Conservation (phyloP, 768 basidiomycete species). For the Phlebiopsis flavidoalba region DNA sequence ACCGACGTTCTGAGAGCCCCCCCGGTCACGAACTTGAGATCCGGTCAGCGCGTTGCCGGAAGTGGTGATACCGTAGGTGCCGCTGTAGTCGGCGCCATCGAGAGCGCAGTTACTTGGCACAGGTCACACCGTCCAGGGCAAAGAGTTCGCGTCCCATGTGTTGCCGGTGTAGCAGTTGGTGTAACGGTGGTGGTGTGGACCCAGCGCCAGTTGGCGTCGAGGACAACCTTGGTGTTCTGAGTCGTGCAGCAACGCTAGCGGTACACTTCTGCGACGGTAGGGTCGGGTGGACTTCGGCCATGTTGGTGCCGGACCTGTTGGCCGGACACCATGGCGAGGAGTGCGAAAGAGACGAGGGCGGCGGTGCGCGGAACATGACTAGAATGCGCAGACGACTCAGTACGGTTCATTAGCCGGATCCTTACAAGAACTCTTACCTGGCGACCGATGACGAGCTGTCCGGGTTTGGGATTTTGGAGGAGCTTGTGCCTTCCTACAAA, state of each 20-base stretch:
- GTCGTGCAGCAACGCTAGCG: constrained; percentile 34
- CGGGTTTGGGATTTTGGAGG: too few relatives aligned
- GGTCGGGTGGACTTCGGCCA: constrained; percentile 40
- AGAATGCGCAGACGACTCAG: not conserved
- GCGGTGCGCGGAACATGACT: constrained; percentile 21
- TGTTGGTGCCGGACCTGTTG: constrained; percentile 43
- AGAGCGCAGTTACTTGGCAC: constrained; percentile 29
- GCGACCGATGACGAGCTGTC: too few relatives aligned
- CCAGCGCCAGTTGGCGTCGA: constrained; percentile 51
- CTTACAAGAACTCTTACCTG: too few relatives aligned
- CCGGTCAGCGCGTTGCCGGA: constrained; percentile 19
- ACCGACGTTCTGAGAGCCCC: constrained; percentile 24
- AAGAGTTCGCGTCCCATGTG: constrained; percentile 41
- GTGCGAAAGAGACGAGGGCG: constrained; percentile 19
- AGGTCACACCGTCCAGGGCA: constrained; percentile 43
- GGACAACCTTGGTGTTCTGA: constrained; percentile 27
- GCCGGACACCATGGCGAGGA: constrained; percentile 32
- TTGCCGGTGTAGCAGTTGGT: constrained; percentile 47
- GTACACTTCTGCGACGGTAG: constrained; percentile 43
- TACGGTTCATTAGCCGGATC: not conserved
- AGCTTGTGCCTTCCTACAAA: too few relatives aligned
- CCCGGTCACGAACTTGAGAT: constrained; percentile 25
- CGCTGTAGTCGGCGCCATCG: constrained; percentile 25
- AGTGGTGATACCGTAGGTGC: constrained; percentile 25
- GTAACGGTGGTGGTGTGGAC: constrained; percentile 20